Evolutionary conservation across 1,284 basidiomycete species (phyloP).

Genomic region (Microbotryum violaceum): DNA sequence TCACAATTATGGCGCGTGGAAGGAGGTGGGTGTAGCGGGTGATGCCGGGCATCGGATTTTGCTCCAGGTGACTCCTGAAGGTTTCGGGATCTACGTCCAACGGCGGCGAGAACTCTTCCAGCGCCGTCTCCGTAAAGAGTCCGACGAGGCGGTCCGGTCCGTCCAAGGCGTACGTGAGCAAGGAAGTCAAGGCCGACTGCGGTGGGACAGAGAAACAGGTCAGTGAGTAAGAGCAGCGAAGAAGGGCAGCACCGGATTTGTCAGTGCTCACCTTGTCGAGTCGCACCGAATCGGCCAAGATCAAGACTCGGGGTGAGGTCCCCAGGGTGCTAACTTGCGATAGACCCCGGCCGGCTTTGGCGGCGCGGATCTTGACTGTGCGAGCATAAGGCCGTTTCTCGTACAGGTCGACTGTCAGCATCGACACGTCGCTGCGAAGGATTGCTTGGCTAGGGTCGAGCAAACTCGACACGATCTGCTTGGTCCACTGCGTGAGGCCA

Average conservation of each 20-base stretch:
- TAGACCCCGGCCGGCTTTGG: conserved; percentile 11
- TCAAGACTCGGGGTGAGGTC: conserved; percentile 8
- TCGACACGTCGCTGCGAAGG: too few relatives aligned
- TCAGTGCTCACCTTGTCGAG: conserved; percentile 18
- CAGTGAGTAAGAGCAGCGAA: background rate
- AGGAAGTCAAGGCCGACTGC: conserved; percentile 16
- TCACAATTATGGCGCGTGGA: conserved; percentile 15
- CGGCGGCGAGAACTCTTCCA: conserved; percentile 7
- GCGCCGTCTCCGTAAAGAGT: conserved; percentile 9
- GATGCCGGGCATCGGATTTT: conserved; percentile 14
- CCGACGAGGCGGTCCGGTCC: conserved; percentile 15
- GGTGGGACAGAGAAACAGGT: background rate
- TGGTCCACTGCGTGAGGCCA: background rate
- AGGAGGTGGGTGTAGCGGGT: conserved; percentile 13
- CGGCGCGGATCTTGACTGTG: conserved; percentile 4
- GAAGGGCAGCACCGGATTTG: background rate
- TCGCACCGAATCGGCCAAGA: conserved; percentile 22
- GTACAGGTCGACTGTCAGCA: conserved; percentile 8
- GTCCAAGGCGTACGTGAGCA: conserved; percentile 21
- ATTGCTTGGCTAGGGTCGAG: background rate
- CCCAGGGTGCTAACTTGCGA: conserved; percentile 3
- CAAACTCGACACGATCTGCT: background rate
- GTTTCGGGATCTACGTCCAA: background rate
- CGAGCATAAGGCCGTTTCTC: conserved; percentile 4
- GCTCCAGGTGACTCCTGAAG: conserved; percentile 15